phyloP scores from a whole-genome alignment of 2,329 filamentous ascomycete genomes.

The Diaporthe sp. region DNA sequence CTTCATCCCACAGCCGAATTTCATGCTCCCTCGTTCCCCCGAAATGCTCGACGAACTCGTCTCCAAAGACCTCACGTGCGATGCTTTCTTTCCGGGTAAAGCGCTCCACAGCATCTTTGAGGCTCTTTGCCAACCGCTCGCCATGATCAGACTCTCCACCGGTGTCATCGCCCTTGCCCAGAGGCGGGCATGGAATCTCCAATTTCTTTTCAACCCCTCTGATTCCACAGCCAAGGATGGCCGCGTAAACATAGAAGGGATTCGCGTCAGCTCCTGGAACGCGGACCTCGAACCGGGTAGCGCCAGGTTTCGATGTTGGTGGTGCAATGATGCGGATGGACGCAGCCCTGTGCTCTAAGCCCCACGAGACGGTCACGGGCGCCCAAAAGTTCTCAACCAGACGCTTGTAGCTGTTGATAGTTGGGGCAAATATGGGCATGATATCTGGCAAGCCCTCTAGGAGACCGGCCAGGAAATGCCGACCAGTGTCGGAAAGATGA shows the following conservation, averaged over 20 bases:
- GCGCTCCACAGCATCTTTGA: conserved; percentile 84
- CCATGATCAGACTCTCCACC: conserved; percentile 79
- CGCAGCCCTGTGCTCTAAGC: conserved; percentile 92
- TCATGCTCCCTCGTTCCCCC: conserved; percentile 94
- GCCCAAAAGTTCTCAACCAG: conserved; percentile 99
- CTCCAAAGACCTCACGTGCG: conserved; percentile 92
- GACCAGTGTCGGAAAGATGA: conserved; percentile 85
- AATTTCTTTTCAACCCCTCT: conserved; percentile 93
- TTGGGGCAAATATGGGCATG: conserved; percentile 95
- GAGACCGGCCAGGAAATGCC: conserved; percentile 92
- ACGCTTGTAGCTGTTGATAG: conserved; percentile 97
- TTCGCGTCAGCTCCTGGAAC: conserved; percentile 96
- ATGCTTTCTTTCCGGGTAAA: conserved; percentile 85
- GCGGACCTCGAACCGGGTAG: conserved; percentile 91
- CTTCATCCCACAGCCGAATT: conserved; percentile 90
- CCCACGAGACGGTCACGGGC: conserved; percentile 97
- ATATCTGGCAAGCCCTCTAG: conserved; percentile 90
- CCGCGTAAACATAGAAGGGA: conserved; percentile 85
- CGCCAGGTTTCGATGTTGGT: conserved; percentile 83
- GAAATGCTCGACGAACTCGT: conserved; percentile 96
- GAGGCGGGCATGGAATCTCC: conserved; percentile 81
- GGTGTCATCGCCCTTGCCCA: conserved; percentile 86
- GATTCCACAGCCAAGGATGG: conserved; percentile 89
- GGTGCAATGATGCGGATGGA: conserved; percentile 91
- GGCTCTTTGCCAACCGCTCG: conserved; percentile 80